phyloP scores from a whole-genome alignment of 768 basidiomycete species.

The Suillus clintonianus region DNA sequence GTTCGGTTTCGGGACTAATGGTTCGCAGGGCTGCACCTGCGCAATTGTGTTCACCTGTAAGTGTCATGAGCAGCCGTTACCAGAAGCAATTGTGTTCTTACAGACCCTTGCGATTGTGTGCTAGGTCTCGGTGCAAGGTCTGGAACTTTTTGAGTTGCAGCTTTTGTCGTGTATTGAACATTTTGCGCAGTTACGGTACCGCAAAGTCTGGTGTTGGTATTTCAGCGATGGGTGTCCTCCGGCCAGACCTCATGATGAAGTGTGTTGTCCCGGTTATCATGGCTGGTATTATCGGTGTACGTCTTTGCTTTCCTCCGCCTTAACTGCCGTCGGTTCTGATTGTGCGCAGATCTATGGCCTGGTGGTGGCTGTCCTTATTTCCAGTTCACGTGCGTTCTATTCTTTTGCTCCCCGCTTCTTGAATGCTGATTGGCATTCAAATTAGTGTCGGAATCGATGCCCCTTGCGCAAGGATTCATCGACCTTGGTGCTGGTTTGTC shows the following conservation, averaged over 20 bases:
- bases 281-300: conserved; percentile 99
- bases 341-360: conserved; percentile 85
- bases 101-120: conserved; percentile 4
- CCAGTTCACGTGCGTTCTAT: conserved; percentile 69
- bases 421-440: not conserved
- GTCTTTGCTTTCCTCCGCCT: conserved; percentile 25
- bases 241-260: conserved; percentile 98
- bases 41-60: conserved; percentile 98
- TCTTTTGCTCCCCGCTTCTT: not conserved
- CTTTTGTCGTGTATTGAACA: not conserved
- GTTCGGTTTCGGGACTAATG: conserved; percentile 10
- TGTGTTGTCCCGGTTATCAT: conserved; percentile 97
- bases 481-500: conserved; percentile 93
- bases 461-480: conserved; percentile 91
- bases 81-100: not conserved
- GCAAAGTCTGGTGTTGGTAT: conserved; percentile 99
- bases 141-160: conserved; percentile 18
- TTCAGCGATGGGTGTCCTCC: conserved; percentile 95
- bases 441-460: conserved; percentile 73
- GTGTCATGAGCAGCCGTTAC: conserved; percentile 27
- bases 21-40: conserved; percentile 83
- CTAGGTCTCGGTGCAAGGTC: conserved; percentile 87
- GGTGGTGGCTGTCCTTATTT: conserved; percentile 98
- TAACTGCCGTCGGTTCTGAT: conserved; percentile 2
- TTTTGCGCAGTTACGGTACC: conserved; percentile 83